Evolutionary conservation across 2,329 filamentous ascomycete species (phyloP).

Genomic region (Fusarium sp.): DNA sequence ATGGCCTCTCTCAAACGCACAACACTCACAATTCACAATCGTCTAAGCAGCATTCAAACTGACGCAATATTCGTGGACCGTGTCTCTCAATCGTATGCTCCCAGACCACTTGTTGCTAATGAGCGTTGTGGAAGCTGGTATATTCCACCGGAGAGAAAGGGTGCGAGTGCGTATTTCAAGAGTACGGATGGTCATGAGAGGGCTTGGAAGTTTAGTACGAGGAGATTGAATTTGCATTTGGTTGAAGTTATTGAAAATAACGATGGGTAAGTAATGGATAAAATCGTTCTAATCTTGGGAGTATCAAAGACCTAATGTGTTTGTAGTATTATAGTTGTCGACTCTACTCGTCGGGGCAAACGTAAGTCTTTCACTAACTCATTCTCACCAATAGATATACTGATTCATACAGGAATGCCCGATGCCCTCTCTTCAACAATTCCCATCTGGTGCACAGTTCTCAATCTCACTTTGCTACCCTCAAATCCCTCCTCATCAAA

Average conservation of each 20-base stretch:
- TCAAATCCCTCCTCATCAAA: conserved; percentile 57
- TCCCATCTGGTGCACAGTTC: conserved; percentile 90
- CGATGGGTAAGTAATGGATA: conserved; percentile 67
- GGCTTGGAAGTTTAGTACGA: conserved; percentile 89
- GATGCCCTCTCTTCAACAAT: conserved; percentile 95
- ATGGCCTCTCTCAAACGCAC: conserved; percentile 79
- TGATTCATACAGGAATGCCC: conserved; percentile 74
- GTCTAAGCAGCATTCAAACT: conserved; percentile 79
- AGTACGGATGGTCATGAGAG: conserved; percentile 94
- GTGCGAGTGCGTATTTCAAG: conserved; percentile 91
- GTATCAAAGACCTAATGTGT: neutral
- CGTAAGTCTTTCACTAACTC: conserved; percentile 58
- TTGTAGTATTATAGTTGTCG: conserved; percentile 80
- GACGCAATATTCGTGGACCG: conserved; percentile 80
- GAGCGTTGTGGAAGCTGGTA: conserved; percentile 98
- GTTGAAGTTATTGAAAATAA: conserved; percentile 72
- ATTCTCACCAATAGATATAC: neutral
- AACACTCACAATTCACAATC: conserved; percentile 82
- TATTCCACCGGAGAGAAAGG: conserved; percentile 72
- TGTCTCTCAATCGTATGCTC: conserved; percentile 63
- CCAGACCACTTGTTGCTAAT: conserved; percentile 84
- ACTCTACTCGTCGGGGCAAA: conserved; percentile 93
- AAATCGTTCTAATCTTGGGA: neutral
- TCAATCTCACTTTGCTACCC: conserved; percentile 84
- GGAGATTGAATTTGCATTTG: conserved; percentile 86